These are phyloP conservation scores for Pugionium cornutum DNA, from an alignment of 345 rosid species.

Conservation along the genomic window DNA sequence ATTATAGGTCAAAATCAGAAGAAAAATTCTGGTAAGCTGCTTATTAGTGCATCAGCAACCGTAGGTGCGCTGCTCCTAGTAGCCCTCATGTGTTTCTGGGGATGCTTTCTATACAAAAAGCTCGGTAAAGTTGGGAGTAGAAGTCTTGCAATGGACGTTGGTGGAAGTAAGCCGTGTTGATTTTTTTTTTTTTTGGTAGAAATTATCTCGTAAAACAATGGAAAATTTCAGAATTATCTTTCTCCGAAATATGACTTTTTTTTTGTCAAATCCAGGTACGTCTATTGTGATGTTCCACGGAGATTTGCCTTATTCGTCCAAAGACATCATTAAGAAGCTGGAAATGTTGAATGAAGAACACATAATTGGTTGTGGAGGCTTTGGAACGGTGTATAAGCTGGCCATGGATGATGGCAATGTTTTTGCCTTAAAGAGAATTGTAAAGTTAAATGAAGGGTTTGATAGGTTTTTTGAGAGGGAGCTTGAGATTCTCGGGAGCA, in stretches of 20 bases:
- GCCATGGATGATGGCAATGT: slow-evolving; percentile 96
- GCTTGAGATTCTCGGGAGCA: slow-evolving; percentile 97
- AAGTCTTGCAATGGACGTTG: slow-evolving; percentile 83
- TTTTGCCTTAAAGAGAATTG: slow-evolving; percentile 85
- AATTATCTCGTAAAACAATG: background rate
- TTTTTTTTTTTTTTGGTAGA: background rate
- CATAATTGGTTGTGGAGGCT: slow-evolving; percentile 86
- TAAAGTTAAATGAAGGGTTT: slow-evolving; percentile 85
- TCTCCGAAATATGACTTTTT: background rate
- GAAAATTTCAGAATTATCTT: slow-evolving; percentile 5
- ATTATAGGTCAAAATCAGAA: slow-evolving; percentile 66
- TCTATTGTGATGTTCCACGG: slow-evolving; percentile 98
- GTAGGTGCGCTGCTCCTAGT: slow-evolving; percentile 92
- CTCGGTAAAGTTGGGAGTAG: slow-evolving; percentile 78
- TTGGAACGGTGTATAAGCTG: slow-evolving; percentile 89
- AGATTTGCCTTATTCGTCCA: slow-evolving; percentile 92
- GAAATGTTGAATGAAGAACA: slow-evolving; percentile 87
- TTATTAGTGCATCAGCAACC: slow-evolving; percentile 92
- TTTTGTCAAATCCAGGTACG: slow-evolving; percentile 65
- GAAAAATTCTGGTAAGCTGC: slow-evolving; percentile 76
- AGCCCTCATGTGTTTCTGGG: slow-evolving; percentile 99
- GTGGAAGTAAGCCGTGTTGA: slow-evolving; percentile 59
- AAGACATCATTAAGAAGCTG: slow-evolving; percentile 82
- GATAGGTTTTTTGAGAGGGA: slow-evolving; percentile 96
- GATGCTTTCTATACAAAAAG: slow-evolving; percentile 96